phyloP scores from a whole-genome alignment of 768 basidiomycete genomes.

The Suillus discolor region DNA sequence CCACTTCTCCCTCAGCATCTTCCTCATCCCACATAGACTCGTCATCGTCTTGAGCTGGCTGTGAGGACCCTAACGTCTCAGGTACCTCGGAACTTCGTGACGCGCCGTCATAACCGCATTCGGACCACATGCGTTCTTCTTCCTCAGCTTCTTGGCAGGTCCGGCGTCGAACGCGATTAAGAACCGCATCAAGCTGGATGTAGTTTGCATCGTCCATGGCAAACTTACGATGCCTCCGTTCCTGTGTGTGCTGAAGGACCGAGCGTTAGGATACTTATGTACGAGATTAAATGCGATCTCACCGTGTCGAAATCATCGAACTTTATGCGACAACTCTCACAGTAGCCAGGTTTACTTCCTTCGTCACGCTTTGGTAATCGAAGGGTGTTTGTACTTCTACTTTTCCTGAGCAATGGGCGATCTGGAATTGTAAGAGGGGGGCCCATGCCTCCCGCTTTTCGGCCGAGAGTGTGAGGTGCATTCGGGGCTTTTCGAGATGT shows the following conservation, averaged over 20 bases:
- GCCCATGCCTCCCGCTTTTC: conserved; percentile 54
- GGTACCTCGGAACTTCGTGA: conserved; percentile 20
- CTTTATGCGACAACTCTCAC: conserved; percentile 91
- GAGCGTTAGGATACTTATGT: conserved; percentile 7
- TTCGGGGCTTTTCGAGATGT: conserved; percentile 56
- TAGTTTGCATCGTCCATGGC: conserved; percentile 81
- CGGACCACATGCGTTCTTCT: conserved; percentile 24
- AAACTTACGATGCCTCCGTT: conserved; percentile 80
- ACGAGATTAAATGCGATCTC: conserved; percentile 29
- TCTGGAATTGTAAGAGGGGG: conserved; percentile 65
- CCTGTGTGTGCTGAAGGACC: conserved; percentile 62
- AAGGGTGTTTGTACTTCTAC: conserved; percentile 79
- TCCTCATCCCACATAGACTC: conserved; percentile 25
- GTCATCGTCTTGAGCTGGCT: conserved; percentile 18
- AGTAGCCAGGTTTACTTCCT: conserved; percentile 91
- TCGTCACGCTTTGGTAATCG: conserved; percentile 80
- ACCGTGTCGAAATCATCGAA: conserved; percentile 88
- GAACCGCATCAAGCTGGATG: conserved; percentile 71
- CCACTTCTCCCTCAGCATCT: conserved; percentile 24
- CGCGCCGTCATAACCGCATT: conserved; percentile 13
- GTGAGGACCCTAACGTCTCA: conserved; percentile 25
- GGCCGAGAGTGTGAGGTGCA: conserved; percentile 4
- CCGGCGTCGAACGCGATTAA: conserved; percentile 60
- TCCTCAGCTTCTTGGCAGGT: conserved; percentile 31
- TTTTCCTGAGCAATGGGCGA: conserved; percentile 63